Base-by-base conservation (phyloP, 345 rosid genomes). In the Noccaea caerulescens region DNA sequence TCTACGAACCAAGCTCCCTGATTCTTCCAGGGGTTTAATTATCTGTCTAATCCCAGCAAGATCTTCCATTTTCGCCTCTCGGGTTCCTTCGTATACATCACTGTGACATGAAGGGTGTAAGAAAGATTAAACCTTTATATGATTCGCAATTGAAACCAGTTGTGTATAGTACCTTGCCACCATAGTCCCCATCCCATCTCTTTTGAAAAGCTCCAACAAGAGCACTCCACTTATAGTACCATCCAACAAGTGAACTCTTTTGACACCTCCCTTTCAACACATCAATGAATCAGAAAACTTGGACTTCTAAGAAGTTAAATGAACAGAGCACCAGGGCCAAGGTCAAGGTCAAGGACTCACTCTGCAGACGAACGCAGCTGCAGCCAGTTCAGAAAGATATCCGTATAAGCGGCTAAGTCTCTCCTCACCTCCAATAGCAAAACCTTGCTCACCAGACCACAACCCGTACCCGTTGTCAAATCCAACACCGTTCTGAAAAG, bases 171-270 rank as follows among this genome's bases (percentile, higher is more conserved):
- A 93, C 97, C 98, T 93, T 33, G 97, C 98, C 16, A 93, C 98
- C 98, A 93, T 93, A 43, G 98, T 93, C 75, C 98, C 98, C 88
- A 91, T 86, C 55, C 99, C 99, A 75, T 94, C 99, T 81, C 99
- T 89, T 80, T 91, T 90, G 71, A 94, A 94, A 59, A 94, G 83
- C 75, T 94, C 97, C 71, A 94, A 63, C 65, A 94, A 74, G 44
- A 94, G 68, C 63, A 87, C 85, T 56, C 99, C 98, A 72, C 93
- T 83, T 56, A 85, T 82, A 47, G 96, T 94, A 69, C 99, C 97
- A 82, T 94, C 97, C 68, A 91, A 75, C 76, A 89, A 88, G 81
- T 94, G 98, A 74, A 93, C 98, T 81, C 99, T 86, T 71, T 91
- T 93, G 47, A 94, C 96, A 61, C 99, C 97, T 71, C 99, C 95